Evolutionary conservation across 768 basidiomycete genomes (phyloP), one percentile per base, ranked within the genome.

Genomic region (Omphalotus guepiniiformis): DNA sequence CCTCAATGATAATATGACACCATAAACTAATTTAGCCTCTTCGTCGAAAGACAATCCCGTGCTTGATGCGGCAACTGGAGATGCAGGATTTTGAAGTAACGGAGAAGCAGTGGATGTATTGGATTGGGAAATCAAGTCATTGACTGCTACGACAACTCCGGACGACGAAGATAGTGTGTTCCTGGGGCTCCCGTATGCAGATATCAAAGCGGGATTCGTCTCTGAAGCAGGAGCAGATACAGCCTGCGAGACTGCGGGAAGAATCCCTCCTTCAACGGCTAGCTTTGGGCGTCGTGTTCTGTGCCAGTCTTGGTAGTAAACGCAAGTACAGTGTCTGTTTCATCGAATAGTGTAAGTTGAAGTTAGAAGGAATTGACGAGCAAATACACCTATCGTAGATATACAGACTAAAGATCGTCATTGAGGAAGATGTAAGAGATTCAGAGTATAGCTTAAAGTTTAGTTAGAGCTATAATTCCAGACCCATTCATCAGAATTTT

Each of bases 301-400:
- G 57, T 94, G 85, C 89, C 92, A 95, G 63, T 95, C 91, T 55
- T 96, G 92, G 63, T 97, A 96, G 69, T 95, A 97, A 38, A 98
- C 79, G 60, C 90, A 92, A 16, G 77, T 78, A 65, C 94, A 93
- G 63, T 96, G 91, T 65, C 95, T 93, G 62, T 19, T 45, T 35
- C 38, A 29, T 15, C 27, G 27, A 19, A 39, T 32, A 39, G 19
- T n/a, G n/a, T 40, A 22, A 53, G 32, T 18, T 39, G 47, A 15
- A 29, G 43, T 18, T 32, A 12, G 28, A 43, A 22, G 6, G 6
- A 40, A 13, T 42, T 26, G 15, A 37, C 23, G 41, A 38, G 25
- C 30, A 39, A 39, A 66, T 78, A 56, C 62, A 80, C 88, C 92
- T 80, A 67, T 97, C 93, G 63, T 83, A 97, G 56, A 98, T 85